Evolutionary conservation across 2,329 filamentous ascomycete genomes (phyloP), one percentile per base, ranked within the genome.

Genomic region (Colletotrichum sp.): DNA sequence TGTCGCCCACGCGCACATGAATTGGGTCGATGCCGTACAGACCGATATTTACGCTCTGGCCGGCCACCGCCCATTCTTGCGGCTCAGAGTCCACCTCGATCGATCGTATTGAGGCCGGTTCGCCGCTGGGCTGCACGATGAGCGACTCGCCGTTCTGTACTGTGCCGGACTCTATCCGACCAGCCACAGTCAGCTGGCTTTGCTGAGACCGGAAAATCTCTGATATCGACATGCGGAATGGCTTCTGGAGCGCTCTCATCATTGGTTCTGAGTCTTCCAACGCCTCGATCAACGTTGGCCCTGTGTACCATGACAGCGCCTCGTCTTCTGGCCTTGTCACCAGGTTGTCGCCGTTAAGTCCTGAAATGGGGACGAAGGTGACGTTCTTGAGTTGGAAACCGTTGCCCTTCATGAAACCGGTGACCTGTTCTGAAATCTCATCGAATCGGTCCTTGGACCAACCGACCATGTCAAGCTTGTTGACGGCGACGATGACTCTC

Each of bases 61-160:
- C 96, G 1, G 96, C 96, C 16, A 98, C 95, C 0, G 94, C 95
- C 95, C 95, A 99, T 73, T 98, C 95, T 15, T 89, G 90, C 1
- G 90, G 85, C 65, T 94, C 90, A 27, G 91, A 89, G 80, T 96
- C 93, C 12, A 95, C 89, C 81, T 97, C 93, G 62, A 99, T 87
- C 5, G 91, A 93, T 81, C 96, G 98, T 82, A 98, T 90, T 65
- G 91, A 92, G 2, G 95, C 96, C 47, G 90, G 93, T 81, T 98
- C 94, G 29, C 92, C 92, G 68, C 94, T 94, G 0, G 97, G 97
- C 82, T 97, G 93, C 3, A 95, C 90, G 7, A 96, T 81, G 16
- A 98, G 86, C 2, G 89, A 89, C 79, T 99, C 97, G 27, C 96
- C 97, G 18, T 93, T 87, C 82, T 99, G 97, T 3, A 98, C 82